phyloP scores from a whole-genome alignment of 805 yeast genomes.

The Ogataea ramenticola region DNA sequence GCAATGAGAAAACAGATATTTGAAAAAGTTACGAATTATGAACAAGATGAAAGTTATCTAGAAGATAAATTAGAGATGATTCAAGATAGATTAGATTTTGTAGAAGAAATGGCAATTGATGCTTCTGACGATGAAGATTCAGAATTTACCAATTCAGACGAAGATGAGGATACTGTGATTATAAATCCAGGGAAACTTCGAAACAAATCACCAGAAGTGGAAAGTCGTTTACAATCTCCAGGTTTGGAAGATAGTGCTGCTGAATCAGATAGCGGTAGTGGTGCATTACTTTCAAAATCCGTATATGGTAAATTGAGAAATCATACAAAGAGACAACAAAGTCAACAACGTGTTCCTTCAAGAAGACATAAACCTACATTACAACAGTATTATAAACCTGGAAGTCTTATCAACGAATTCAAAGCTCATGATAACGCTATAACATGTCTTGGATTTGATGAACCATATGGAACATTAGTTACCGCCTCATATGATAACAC shows the following conservation, averaged over 20 bases:
- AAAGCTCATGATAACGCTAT: constrained; percentile 48
- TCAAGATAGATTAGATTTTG: constrained; percentile 34
- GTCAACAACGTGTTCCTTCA: constrained; percentile 9
- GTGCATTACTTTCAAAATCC: constrained; percentile 34
- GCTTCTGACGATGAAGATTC: constrained; percentile 6
- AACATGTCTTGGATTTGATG: constrained; percentile 58
- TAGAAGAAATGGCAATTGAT: constrained; percentile 29
- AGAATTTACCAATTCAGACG: constrained; percentile 2
- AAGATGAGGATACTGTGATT: background rate
- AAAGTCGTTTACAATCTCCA: no score
- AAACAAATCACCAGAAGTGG: no score
- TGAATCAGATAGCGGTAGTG: constrained; percentile 12
- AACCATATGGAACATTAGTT: constrained; percentile 70
- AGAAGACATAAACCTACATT: constrained; percentile 55
- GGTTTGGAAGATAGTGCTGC: constrained; percentile 7
- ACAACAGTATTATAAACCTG: constrained; percentile 57
- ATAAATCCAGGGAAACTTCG: no score
- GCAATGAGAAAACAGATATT: constrained; percentile 45
- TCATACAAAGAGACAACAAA: constrained; percentile 18
- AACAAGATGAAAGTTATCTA: constrained; percentile 49
- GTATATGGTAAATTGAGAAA: constrained; percentile 36
- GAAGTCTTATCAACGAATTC: constrained; percentile 43
- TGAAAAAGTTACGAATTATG: constrained; percentile 52
- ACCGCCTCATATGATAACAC: constrained; percentile 74
- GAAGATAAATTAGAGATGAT: constrained; percentile 41